phyloP scores from a whole-genome alignment of 805 yeast species.

The Isabelozyma rhagii region DNA sequence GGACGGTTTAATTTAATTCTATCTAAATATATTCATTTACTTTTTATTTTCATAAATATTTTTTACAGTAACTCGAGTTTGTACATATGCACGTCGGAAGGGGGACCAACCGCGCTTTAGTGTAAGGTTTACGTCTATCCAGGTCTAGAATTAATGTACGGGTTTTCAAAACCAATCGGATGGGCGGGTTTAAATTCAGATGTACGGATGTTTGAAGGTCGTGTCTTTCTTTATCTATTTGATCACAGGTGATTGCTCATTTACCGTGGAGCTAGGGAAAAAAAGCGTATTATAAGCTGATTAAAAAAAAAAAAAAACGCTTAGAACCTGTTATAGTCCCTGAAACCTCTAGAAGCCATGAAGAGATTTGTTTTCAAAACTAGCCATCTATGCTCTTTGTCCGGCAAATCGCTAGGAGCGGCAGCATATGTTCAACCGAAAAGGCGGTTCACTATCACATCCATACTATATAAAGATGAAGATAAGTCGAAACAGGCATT shows the following conservation, averaged over 20 bases:
- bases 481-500: constrained; percentile 21
- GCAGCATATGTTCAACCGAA: background rate
- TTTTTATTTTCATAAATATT: too few relatives aligned
- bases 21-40: background rate
- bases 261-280: background rate
- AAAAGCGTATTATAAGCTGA: background rate
- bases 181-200: too few relatives aligned
- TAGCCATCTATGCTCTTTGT: background rate
- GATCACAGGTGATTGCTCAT: background rate
- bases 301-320: too few relatives aligned
- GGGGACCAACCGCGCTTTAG: too few relatives aligned
- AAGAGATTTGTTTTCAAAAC: background rate
- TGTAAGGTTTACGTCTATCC: too few relatives aligned
- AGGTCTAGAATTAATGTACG: too few relatives aligned
- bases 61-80: too few relatives aligned
- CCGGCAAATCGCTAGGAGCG: background rate
- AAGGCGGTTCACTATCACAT: background rate
- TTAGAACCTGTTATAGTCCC: too few relatives aligned
- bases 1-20: background rate
- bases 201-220: background rate
- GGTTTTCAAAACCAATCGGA: too few relatives aligned
- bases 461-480: constrained; percentile 12
- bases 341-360: background rate
- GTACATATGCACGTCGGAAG: too few relatives aligned
- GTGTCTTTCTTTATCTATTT: background rate